phyloP scores from a whole-genome alignment of 352 stramenopile species.

The Globisporangium spinosum region DNA sequence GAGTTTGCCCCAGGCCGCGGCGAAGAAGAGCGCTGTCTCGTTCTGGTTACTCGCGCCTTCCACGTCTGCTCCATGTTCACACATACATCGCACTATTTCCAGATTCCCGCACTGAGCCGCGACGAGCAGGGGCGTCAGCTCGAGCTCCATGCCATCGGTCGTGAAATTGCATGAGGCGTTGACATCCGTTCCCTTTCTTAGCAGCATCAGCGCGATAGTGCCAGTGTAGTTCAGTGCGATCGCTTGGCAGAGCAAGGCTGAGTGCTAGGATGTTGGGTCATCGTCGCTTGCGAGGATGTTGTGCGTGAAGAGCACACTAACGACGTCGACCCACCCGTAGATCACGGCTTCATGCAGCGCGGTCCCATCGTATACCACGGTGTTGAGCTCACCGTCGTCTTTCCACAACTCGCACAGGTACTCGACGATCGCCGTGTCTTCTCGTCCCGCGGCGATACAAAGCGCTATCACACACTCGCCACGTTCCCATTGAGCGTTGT shows the following conservation, averaged over 20 bases:
- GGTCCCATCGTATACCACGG: not conserved
- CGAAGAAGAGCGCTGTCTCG: slow-evolving; percentile 10
- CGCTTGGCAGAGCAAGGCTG: not conserved
- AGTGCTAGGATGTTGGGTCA: not conserved
- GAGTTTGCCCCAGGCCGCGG: not conserved
- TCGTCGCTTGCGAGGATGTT: not conserved
- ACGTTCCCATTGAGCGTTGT: not conserved
- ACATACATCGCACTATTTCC: not conserved
- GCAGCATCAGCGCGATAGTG: not conserved
- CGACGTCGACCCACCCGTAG: not conserved
- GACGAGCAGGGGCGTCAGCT: not conserved
- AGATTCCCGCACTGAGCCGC: not conserved
- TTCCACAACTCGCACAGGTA: not conserved
- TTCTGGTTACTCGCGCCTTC: not conserved
- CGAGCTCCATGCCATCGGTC: not conserved
- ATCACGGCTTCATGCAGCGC: not conserved
- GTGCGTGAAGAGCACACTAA: not conserved
- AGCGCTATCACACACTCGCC: not conserved
- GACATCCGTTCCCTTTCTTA: not conserved
- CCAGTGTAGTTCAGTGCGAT: not conserved
- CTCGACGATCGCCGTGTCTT: not conserved
- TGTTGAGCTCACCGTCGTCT: not conserved
- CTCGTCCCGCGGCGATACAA: not conserved
- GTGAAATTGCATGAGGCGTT: not conserved
- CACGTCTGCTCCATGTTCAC: slow-evolving; percentile 1